These are phyloP conservation scores for Saururus chinensis DNA, from an alignment of 164 flowering plant genomes.

Conservation along the genomic window DNA sequence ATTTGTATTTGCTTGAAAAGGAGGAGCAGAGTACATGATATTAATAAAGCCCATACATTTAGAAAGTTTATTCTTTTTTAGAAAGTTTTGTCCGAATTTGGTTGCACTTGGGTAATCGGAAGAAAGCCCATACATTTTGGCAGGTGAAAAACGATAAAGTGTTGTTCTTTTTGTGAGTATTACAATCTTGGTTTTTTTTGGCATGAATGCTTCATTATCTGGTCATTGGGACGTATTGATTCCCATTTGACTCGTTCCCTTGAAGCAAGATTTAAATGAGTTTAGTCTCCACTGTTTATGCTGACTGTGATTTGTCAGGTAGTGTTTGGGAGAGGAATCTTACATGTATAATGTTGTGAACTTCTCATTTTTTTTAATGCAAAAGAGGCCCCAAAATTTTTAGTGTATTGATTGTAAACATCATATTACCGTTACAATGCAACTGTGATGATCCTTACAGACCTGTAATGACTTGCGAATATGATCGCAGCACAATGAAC, in stretches of 20 bases:
- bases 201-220: constrained; percentile 3
- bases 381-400: too few relatives aligned
- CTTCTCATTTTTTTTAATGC: not conserved
- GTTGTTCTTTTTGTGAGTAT: too few relatives aligned
- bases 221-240: constrained; percentile 2
- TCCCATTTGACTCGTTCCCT: constrained; percentile 11
- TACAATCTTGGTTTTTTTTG: not conserved
- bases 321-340: not conserved
- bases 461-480: constrained; percentile 48
- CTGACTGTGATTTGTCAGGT: not conserved
- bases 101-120: too few relatives aligned
- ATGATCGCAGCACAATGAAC: constrained; percentile 41
- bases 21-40: too few relatives aligned
- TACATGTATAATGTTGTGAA: not conserved
- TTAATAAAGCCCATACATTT: too few relatives aligned
- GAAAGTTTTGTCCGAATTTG: too few relatives aligned
- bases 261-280: constrained; percentile 4
- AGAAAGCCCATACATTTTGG: too few relatives aligned
- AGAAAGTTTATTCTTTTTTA: too few relatives aligned
- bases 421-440: not conserved
- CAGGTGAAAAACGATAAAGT: too few relatives aligned
- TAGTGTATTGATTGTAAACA: too few relatives aligned
- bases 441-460: constrained; percentile 35
- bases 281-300: not conserved
- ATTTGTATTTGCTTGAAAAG: too few relatives aligned